Evolutionary conservation across 495 filamentous ascomycete species (phyloP), one percentile per base, ranked within the genome.

Genomic region (Aspergillus panamensis): DNA sequence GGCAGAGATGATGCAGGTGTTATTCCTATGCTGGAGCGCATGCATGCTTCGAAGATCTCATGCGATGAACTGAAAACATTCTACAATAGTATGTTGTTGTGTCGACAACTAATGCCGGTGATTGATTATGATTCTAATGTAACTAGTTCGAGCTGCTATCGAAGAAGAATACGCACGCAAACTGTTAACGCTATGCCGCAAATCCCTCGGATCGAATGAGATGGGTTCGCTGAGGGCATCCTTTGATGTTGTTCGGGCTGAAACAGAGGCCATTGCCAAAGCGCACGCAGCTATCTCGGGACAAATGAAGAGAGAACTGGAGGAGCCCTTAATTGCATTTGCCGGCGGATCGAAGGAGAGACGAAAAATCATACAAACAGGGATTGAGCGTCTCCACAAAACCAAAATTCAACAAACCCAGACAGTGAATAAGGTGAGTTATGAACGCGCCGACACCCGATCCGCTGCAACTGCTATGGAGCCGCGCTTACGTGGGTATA

Each of bases 91-190:
- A 58, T 44, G 65, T 61, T 48, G 35, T 1, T 53, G n/a, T 45
- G 2, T 30, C 31, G 8, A 42, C 21, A n/a, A 14, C 19, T 37
- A 33, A 25, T 12, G 14, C 30, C 12, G 21, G 25, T 30, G 0
- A 19, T 16, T 13, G 19, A 17, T n/a, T 1, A 6, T n/a, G 6
- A 19, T 40, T 35, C 35, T 19, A 59, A 63, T 63, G 48, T 49
- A 49, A 47, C 3, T 59, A 95, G 94, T 90, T 47, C 91, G 94
- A 55, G 87, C 91, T 58, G 83, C 91, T 3, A 91, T 99, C 65
- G 95, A 99, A 81, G 94, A 99, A 54, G 95, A 99, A 70, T 99
- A 96, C 68, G 82, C 95, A n/a, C 84, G 90, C 39, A 97, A 97
- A 63, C 82, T 99, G 32, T 73, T 91, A 50, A 86, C 89, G 45